A percentile compares a stretch with the other conserved stretches of the same genome.
phyloP scores from a whole-genome alignment of 83 land plant species.

The Picea abies region DNA sequence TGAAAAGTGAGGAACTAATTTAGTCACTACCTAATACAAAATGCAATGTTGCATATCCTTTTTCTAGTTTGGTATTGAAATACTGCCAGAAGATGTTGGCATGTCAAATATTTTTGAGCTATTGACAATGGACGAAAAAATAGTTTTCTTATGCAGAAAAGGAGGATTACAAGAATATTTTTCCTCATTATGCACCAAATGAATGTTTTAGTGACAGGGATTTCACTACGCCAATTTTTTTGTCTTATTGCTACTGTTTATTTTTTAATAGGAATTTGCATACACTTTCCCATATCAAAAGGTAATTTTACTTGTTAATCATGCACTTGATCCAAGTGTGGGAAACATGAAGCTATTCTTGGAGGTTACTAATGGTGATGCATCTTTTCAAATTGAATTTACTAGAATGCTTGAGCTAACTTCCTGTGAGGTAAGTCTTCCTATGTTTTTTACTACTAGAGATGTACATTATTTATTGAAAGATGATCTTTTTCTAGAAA shows the following conservation, averaged over 20 bases:
- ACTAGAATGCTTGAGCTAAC: constrained; percentile 26
- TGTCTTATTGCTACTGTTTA: constrained; percentile 38
- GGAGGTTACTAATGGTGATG: constrained; percentile 27
- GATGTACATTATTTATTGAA: neutral
- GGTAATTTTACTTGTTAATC: constrained; percentile 27
- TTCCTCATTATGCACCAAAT: constrained; percentile 19
- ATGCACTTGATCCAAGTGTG: constrained; percentile 28
- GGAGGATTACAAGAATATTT: neutral
- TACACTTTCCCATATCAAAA: constrained; percentile 15
- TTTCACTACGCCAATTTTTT: neutral
- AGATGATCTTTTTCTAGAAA: neutral
- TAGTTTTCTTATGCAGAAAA: neutral
- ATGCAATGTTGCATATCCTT: too few relatives aligned
- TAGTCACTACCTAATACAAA: too few relatives aligned
- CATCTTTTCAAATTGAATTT: constrained; percentile 18
- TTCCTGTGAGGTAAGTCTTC: constrained; percentile 23
- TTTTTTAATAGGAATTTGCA: constrained; percentile 15
- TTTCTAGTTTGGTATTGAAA: too few relatives aligned
- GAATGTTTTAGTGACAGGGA: constrained; percentile 28
- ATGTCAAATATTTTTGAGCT: too few relatives aligned
- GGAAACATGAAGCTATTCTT: constrained; percentile 9
- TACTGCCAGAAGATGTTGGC: too few relatives aligned
- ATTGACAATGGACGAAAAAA: neutral
- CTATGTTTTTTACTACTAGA: neutral
- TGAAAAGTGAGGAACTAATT: too few relatives aligned